Conservation (phyloP, 1,284 basidiomycete genomes). For the Volvariella surrecta region DNA sequence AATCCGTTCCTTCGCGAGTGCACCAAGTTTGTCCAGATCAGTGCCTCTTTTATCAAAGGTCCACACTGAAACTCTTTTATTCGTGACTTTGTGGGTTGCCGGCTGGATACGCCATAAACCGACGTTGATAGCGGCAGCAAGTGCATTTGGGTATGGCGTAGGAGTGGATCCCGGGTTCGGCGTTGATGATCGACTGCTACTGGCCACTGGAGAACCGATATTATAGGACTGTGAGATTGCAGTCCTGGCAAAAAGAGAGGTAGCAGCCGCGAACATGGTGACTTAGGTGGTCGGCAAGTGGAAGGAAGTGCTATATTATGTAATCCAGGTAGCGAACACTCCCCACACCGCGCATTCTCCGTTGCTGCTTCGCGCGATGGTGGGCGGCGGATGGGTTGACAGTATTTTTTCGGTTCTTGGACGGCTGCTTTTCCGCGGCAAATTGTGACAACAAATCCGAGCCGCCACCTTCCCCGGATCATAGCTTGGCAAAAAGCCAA, state of each 20-base stretch:
- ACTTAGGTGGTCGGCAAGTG: neutral
- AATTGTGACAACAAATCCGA: no score
- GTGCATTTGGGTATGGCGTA: constrained; percentile 28
- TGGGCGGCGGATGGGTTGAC: no score
- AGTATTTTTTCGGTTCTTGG: no score
- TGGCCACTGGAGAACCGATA: constrained; percentile 35
- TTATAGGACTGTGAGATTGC: constrained; percentile 82
- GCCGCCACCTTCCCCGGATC: no score
- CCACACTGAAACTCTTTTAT: constrained; percentile 87
- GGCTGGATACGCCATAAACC: constrained; percentile 84
- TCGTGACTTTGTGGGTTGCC: constrained; percentile 80
- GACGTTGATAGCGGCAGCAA: constrained; percentile 55
- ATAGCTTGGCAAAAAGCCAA: no score
- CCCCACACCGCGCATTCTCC: no score
- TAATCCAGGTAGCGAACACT: no score
- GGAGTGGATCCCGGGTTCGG: constrained; percentile 34
- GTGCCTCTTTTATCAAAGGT: constrained; percentile 74
- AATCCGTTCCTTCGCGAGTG: constrained; percentile 58
- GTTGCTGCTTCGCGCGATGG: no score
- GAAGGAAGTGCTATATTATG: no score
- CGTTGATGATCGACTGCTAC: constrained; percentile 51
- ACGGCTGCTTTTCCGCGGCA: no score
- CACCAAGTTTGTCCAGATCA: constrained; percentile 64
- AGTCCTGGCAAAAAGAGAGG: constrained; percentile 83
- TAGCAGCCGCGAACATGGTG: constrained; percentile 80